A percentile compares a stretch with the other conserved stretches of the same genome.
phyloP scores from a whole-genome alignment of 2,329 filamentous ascomycete species.

The Blastomyces parvus region DNA sequence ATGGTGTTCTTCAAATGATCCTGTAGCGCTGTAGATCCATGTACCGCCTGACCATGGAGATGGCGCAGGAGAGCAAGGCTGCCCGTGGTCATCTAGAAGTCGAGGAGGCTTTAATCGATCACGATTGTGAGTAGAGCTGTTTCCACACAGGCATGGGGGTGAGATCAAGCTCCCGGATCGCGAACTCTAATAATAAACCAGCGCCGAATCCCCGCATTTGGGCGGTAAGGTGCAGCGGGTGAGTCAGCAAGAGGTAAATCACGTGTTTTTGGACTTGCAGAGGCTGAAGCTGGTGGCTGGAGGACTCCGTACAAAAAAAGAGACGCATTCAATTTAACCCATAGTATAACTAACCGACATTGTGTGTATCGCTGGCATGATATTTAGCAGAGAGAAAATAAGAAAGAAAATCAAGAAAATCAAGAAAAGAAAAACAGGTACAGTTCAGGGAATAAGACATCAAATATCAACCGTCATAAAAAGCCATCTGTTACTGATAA shows the following conservation, averaged over 20 bases:
- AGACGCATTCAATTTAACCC: neutral
- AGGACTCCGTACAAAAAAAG: neutral
- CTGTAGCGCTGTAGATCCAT: neutral
- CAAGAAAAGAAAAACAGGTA: neutral
- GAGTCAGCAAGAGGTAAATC: neutral
- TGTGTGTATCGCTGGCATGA: neutral
- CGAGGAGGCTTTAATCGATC: neutral
- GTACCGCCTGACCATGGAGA: neutral
- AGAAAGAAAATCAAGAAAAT: neutral
- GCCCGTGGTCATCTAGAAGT: neutral
- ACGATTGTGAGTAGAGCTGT: neutral
- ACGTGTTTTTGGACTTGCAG: neutral
- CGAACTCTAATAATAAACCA: too few species aligned
- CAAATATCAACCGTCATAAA: slow-evolving; percentile 84
- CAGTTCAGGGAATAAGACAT: neutral
- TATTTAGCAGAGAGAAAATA: neutral
- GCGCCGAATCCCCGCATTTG: neutral
- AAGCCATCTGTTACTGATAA: slow-evolving; percentile 69
- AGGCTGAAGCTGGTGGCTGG: neutral
- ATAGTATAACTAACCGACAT: neutral
- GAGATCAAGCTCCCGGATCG: neutral
- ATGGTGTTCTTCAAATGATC: neutral
- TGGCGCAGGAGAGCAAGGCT: neutral
- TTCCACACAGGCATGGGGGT: neutral
- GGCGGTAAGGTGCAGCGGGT: neutral